These are phyloP conservation scores for Coniochaeta sp. DNA, from an alignment of 2,329 filamentous ascomycete species.

Conservation along the genomic window DNA sequence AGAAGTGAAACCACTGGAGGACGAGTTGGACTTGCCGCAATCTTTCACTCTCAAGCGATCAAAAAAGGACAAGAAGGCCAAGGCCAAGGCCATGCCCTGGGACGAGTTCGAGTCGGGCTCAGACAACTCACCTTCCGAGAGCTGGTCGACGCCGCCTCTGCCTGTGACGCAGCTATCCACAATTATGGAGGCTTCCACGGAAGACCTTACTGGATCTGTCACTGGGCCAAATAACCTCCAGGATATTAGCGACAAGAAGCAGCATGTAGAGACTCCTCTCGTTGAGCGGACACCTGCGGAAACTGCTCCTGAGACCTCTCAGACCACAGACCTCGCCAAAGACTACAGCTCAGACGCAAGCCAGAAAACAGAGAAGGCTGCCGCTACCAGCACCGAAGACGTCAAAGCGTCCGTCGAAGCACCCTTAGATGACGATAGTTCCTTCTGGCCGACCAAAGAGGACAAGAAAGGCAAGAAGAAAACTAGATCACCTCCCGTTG, in stretches of 20 bases:
- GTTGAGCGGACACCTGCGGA: neutral
- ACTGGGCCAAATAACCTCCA: neutral
- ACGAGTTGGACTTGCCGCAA: neutral
- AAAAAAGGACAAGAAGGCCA: constrained; percentile 8
- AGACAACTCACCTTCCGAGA: neutral
- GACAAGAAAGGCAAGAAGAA: constrained; percentile 18
- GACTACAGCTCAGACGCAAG: neutral
- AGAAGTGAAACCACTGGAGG: neutral
- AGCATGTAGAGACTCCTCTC: neutral
- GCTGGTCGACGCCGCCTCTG: neutral
- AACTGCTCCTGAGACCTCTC: neutral
- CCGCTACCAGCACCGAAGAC: neutral
- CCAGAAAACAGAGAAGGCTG: neutral
- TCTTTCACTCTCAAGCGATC: neutral
- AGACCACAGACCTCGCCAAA: neutral
- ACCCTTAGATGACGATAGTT: neutral
- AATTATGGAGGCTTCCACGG: constrained; percentile 1
- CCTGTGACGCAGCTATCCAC: neutral
- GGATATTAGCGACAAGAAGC: neutral
- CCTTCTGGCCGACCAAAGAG: constrained; percentile 7
- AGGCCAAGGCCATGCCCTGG: constrained; percentile 4
- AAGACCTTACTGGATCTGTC: neutral
- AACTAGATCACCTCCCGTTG: constrained; percentile 14
- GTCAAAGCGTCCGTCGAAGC: neutral
- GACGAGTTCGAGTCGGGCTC: neutral